Evolutionary conservation across 2,329 filamentous ascomycete genomes (phyloP), one percentile per base, ranked within the genome.

Genomic region (Colletotrichum graminicola): DNA sequence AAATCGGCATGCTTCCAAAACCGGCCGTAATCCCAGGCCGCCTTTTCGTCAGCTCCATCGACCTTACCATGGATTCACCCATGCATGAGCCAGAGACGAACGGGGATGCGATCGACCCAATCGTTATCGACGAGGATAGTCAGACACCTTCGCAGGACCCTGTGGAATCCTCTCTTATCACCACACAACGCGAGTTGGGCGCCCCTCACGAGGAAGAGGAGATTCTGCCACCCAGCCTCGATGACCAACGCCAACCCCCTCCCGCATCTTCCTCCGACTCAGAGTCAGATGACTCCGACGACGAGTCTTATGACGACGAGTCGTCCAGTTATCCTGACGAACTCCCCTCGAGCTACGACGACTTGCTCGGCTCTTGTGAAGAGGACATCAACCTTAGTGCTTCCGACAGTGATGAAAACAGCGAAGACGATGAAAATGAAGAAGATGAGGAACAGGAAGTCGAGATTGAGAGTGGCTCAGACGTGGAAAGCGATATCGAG

Each of bases 401-500:
- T 41, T 71, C 76, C 10, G 82, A 84, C 23, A 70, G 75, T 2
- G 78, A 81, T 43, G 77, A 78, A 29, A 67, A 74, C 0, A 74
- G 74, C 32, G 79, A 76, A 36, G 77, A 78, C 18, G 76, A 57
- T 18, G 34, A 41, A 6, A 12, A 26, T 29, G 79, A 76, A 34
- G 77, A 78, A 26, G 76, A 78, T 8, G 76, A 79, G 23, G 64
- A 66, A 6, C n/a, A 55, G 18, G 72, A 73, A 10, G 55, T 52
- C 8, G 60, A 76, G 75, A 26, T n/a, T n/a, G 65, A 67, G 23
- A 60, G 26, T n/a, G 54, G 32, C n/a, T 65, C 29, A 3, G 54
- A 71, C 7, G 34, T 32, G 21, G 66, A 60, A 26, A 49, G 45
- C 47, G 51, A 62, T 49, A 63, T 26, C 14, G 49, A 54, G 26